Conservation (phyloP, 2,329 filamentous ascomycete species). For the Pseudogymnoascus sp. region DNA sequence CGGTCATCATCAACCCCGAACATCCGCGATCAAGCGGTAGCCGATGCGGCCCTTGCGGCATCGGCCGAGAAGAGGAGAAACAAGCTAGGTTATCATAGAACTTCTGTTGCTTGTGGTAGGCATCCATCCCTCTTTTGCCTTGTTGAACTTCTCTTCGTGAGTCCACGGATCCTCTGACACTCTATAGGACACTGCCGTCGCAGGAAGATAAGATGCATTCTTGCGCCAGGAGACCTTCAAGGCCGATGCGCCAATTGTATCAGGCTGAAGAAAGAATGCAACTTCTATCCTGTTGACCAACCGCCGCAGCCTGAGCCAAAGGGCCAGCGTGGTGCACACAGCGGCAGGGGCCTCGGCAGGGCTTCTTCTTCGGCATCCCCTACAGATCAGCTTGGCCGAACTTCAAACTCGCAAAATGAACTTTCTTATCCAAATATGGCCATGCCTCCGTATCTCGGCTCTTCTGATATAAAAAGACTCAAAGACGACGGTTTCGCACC, state of each 20-base stretch:
- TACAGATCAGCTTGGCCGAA: conserved; percentile 35
- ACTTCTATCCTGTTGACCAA: conserved; percentile 83
- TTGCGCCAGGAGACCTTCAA: conserved; percentile 62
- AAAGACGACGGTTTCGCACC: conserved; percentile 28
- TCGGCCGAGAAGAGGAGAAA: conserved; percentile 66
- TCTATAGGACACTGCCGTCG: conserved; percentile 74
- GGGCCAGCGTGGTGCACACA: conserved; percentile 30
- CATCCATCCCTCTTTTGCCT: conserved; percentile 22
- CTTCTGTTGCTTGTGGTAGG: conserved; percentile 92
- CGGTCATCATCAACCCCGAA: conserved; percentile 44
- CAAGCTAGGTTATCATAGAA: conserved; percentile 91
- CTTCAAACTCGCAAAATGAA: conserved; percentile 34
- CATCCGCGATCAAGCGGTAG: conserved; percentile 34
- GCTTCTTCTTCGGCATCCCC: conserved; percentile 38
- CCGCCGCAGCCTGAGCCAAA: conserved; percentile 41
- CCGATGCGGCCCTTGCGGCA: conserved; percentile 24
- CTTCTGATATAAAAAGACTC: conserved; percentile 33
- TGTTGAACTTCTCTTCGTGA: conserved; percentile 10
- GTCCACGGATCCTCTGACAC: conserved; percentile 14
- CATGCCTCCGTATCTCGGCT: conserved; percentile 39
- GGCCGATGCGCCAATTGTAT: conserved; percentile 88
- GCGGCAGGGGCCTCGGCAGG: neutral
- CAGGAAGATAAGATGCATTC: conserved; percentile 86
- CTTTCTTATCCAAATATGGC: conserved; percentile 36
- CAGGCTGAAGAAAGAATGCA: conserved; percentile 87